phyloP scores from a whole-genome alignment of 192 early-diverging fungal genomes.

The Coemansia sp. region DNA sequence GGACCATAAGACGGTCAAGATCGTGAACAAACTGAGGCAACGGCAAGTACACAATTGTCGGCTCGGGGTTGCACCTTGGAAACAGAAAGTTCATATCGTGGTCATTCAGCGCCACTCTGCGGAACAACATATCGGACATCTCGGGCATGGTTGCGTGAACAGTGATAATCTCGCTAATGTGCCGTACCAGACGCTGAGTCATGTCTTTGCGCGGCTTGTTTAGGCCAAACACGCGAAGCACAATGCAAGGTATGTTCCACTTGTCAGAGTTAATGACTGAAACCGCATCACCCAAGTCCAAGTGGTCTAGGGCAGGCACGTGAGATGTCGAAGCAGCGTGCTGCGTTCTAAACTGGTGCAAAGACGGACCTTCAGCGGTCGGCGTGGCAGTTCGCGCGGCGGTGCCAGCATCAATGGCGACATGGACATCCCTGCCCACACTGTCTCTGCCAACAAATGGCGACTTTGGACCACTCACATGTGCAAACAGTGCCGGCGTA shows the following conservation, averaged over 20 bases:
- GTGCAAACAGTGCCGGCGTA: not conserved
- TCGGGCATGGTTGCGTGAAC: conserved; percentile 40
- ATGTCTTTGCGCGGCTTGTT: conserved; percentile 39
- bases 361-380: not conserved
- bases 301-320: conserved; percentile 15
- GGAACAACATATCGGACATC: conserved; percentile 42
- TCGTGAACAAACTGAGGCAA: conserved; percentile 47
- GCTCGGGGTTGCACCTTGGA: conserved; percentile 44
- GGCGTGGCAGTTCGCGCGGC: not conserved
- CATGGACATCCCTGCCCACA: not conserved
- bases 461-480: not conserved
- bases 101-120: conserved; percentile 34
- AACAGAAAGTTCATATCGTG: conserved; percentile 50
- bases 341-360: not conserved
- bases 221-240: conserved; percentile 35
- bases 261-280: conserved; percentile 20
- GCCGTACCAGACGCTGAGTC: conserved; percentile 35
- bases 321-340: not conserved
- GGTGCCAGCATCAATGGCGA: not conserved
- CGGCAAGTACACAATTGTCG: conserved; percentile 43
- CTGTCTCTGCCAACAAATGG: not conserved
- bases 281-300: not conserved
- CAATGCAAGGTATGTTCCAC: conserved; percentile 21
- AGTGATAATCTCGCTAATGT: conserved; percentile 44
- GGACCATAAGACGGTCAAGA: conserved; percentile 28